These are phyloP conservation scores for Austroboletus sp. DNA, from an alignment of 1,284 basidiomycete genomes.

Conservation along the genomic window DNA sequence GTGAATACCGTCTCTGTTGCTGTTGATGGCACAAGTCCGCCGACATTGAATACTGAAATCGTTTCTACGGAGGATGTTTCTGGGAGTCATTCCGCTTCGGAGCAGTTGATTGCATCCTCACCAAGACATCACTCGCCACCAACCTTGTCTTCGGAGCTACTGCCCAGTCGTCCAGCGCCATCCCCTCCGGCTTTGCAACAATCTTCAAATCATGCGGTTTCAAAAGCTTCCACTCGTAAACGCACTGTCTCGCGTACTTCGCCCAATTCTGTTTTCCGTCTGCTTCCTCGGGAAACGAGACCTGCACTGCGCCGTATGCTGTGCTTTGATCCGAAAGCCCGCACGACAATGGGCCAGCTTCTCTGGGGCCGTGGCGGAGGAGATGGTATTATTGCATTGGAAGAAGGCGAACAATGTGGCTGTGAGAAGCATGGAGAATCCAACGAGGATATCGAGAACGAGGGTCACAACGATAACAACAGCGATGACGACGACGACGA, in stretches of 20 bases:
- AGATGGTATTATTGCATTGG: constrained; percentile 54
- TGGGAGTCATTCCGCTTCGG: constrained; percentile 10
- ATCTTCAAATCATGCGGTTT: constrained; percentile 9
- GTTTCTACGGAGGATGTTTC: neutral
- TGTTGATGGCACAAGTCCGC: constrained; percentile 2
- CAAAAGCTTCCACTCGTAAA: constrained; percentile 38
- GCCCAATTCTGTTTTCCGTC: constrained; percentile 93
- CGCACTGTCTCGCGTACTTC: constrained; percentile 68
- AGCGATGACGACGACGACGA: constrained; percentile 10
- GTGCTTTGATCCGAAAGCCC: constrained; percentile 78
- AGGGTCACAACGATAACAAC: constrained; percentile 3
- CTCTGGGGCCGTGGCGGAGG: constrained; percentile 74
- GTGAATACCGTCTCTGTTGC: neutral
- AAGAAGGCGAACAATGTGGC: constrained; percentile 28
- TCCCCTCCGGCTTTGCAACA: constrained; percentile 12
- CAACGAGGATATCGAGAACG: constrained; percentile 15
- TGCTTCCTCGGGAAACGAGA: constrained; percentile 88
- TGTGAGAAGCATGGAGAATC: constrained; percentile 61
- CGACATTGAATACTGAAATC: constrained; percentile 1
- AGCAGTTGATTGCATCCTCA: constrained; percentile 16
- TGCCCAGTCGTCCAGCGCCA: constrained; percentile 21
- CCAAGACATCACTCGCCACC: constrained; percentile 10
- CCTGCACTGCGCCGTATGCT: constrained; percentile 90
- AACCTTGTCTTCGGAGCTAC: constrained; percentile 15
- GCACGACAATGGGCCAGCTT: constrained; percentile 91